phyloP scores from a whole-genome alignment of 2,329 filamentous ascomycete species.

The Zymoseptoria ardabiliae region DNA sequence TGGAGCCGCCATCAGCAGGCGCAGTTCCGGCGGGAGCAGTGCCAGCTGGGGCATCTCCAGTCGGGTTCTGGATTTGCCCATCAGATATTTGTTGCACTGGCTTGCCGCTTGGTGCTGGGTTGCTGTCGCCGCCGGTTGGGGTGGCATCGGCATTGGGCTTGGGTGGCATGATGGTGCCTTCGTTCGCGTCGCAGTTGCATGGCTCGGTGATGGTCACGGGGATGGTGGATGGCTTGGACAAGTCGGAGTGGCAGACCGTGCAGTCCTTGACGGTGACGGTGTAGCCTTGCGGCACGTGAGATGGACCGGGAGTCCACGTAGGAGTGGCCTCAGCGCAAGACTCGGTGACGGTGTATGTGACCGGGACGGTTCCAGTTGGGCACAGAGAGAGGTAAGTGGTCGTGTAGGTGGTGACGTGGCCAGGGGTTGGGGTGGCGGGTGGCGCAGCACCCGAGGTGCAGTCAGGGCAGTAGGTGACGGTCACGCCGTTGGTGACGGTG shows the following conservation, averaged over 20 bases:
- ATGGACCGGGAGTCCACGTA: conserved; percentile 28
- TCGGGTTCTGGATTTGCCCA: conserved; percentile 15
- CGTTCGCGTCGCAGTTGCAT: conserved; percentile 28
- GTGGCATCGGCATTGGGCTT: conserved; percentile 10
- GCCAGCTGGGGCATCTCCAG: conserved; percentile 2
- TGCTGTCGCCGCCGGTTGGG: conserved; percentile 9
- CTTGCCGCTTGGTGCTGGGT: conserved; percentile 2
- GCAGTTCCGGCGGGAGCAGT: background rate
- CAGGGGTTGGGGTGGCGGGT: conserved; percentile 9
- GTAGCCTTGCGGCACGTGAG: conserved; percentile 30
- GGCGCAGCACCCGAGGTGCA: conserved; percentile 19
- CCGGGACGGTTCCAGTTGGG: conserved; percentile 27
- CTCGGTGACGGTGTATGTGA: conserved; percentile 33
- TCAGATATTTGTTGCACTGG: conserved; percentile 17
- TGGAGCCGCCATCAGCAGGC: conserved; percentile 1
- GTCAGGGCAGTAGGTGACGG: conserved; percentile 32
- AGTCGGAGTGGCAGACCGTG: conserved; percentile 22
- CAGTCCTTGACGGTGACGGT: conserved; percentile 29
- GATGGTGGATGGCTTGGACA: conserved; percentile 13
- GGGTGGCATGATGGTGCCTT: conserved; percentile 16
- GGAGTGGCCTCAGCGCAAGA: conserved; percentile 29
- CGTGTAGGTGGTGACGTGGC: conserved; percentile 32
- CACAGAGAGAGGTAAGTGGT: conserved; percentile 30
- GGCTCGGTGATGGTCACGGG: conserved; percentile 31
- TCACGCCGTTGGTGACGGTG: conserved; percentile 30